Conservation (phyloP, 257 asterid genomes). For the Jasminum sambac region DNA sequence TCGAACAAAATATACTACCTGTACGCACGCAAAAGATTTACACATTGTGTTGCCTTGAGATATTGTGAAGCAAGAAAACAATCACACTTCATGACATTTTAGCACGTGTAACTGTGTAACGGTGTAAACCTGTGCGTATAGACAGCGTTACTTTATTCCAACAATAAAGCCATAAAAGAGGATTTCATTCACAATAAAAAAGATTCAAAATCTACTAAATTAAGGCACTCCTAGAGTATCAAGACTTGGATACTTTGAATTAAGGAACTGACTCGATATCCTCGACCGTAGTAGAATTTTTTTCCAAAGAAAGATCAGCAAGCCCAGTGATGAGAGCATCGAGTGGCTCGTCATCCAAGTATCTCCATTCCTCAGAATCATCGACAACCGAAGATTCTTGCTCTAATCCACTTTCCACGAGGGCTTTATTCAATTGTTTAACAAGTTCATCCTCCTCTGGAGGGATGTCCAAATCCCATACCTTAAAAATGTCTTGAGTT, state of each 20-base stretch:
- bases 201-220: no score
- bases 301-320: constrained; percentile 37
- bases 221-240: no score
- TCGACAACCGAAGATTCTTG: constrained; percentile 28
- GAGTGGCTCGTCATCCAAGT: constrained; percentile 15
- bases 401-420: constrained; percentile 27
- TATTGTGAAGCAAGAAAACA: no score
- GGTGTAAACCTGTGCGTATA: no score
- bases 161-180: neutral
- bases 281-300: no score
- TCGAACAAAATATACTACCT: no score
- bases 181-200: neutral
- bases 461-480: constrained; percentile 43
- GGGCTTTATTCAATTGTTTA: constrained; percentile 31
- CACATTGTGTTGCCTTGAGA: no score
- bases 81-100: no score
- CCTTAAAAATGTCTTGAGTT: constrained; percentile 39
- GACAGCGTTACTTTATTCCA: neutral
- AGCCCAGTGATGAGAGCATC: constrained; percentile 40
- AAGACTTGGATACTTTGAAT: no score
- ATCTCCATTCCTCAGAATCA: constrained; percentile 15
- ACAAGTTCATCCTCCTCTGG: constrained; percentile 37
- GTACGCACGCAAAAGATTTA: no score
- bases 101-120: no score
- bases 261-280: no score